Evolutionary conservation across 2,329 filamentous ascomycete species (phyloP), one percentile per base, ranked within the genome.

Genomic region (Capronia americana): DNA sequence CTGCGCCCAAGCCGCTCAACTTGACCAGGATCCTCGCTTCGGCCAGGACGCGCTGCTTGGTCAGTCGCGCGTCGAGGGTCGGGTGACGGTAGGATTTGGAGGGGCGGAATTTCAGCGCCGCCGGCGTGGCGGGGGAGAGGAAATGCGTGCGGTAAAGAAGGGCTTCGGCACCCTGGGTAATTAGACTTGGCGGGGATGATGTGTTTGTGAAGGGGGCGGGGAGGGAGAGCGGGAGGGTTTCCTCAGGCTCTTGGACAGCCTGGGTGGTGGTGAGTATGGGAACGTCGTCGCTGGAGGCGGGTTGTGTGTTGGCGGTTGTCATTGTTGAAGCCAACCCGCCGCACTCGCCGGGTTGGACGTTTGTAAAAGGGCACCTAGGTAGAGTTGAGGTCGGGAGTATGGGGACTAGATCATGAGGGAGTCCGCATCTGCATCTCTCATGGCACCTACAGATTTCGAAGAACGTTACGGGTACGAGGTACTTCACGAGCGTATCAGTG

Each of bases 141-240:
- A 92, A 96, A 63, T 87, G 89, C 20, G 92, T 94, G 78, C 88
- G 90, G 87, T 96, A 98, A 76, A 99, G 87, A 71, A 94, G 92
- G 67, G 92, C 93, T 86, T 99, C 95, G 76, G 95, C 95, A 80
- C 95, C 95, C 84, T 98, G 95, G 64, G 92, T 90, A 73, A 98
- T 87, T 75, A 97, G 90, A 57, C 77, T 79, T 69, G 92, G 88
- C 57, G 86, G 79, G 72, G 87, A 82, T 68, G 85, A 82, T 76
- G 86, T 85, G 81, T 87, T 82, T 65, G 84, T 83, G 78, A 93
- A 90, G 72, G 90, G 85, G 38, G 83, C 78, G 44, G 90, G 90
- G 69, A 92, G 88, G 71, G n/a, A 11, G 17, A 24, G n/a, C 4
- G n/a, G n/a, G 46, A 51, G 48, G 48, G 20, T 23, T 12, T 26